A percentile compares a stretch with the other conserved stretches of the same genome.
phyloP scores from a whole-genome alignment of 2,329 filamentous ascomycete species.

The Neopestalotiopsis sp. region DNA sequence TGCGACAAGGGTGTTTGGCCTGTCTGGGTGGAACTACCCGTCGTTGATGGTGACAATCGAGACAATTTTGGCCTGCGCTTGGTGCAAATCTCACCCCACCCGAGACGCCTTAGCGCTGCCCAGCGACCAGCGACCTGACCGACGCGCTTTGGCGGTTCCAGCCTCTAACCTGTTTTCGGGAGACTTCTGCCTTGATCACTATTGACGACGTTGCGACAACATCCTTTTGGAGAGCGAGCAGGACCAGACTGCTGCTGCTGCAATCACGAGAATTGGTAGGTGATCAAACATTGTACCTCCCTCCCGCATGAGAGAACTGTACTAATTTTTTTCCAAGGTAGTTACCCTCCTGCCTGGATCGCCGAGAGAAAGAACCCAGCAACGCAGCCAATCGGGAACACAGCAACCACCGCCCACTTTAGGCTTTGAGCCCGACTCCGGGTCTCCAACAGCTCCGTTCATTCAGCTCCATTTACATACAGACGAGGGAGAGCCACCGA shows the following conservation, averaged over 20 bases:
- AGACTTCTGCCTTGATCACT: neutral
- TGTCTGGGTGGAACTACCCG: too few species aligned
- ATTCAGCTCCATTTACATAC: too few species aligned
- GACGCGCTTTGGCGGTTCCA: neutral
- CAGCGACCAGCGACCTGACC: neutral
- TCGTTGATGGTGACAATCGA: too few species aligned
- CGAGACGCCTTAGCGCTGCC: neutral
- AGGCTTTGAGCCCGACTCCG: neutral
- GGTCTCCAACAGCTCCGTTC: neutral
- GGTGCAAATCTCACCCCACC: neutral
- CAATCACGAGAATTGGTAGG: neutral
- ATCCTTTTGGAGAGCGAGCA: neutral
- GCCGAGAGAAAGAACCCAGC: too few species aligned
- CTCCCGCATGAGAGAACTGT: too few species aligned
- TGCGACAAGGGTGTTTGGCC: too few species aligned
- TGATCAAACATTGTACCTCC: neutral
- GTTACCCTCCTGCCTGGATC: too few species aligned
- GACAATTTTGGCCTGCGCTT: neutral
- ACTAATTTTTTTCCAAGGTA: too few species aligned
- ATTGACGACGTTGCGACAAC: neutral
- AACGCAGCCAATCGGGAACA: too few species aligned
- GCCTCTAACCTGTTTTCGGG: neutral
- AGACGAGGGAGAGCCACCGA: too few species aligned
- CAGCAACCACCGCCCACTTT: too few species aligned
- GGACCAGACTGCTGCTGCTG: too few species aligned